A percentile compares a stretch with the other conserved stretches of the same genome.
Conservation (phyloP, 2,329 filamentous ascomycete genomes). For the Colletotrichum siamense region DNA sequence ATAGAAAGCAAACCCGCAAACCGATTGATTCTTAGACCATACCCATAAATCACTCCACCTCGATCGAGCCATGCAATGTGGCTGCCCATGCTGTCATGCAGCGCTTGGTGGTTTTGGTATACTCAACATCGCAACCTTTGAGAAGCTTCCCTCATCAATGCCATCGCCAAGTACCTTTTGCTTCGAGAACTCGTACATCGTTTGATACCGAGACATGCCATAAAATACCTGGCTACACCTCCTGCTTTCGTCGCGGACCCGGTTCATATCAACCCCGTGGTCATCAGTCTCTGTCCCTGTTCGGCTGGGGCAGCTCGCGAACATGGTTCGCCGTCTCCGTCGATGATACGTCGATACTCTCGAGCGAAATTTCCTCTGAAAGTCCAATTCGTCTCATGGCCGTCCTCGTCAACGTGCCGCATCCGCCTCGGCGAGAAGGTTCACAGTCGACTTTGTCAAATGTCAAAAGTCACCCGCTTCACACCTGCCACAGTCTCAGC, state of each 20-base stretch:
- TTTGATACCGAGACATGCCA: rapidly evolving
- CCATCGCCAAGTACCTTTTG: neutral
- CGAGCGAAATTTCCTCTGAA: neutral
- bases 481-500: slow-evolving; percentile 3
- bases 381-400: neutral
- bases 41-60: neutral
- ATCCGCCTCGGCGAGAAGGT: neutral
- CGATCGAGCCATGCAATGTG: neutral
- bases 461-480: slow-evolving; percentile 19
- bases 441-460: neutral
- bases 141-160: neutral
- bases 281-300: neutral
- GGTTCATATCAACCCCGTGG: neutral
- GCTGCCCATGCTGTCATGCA: neutral
- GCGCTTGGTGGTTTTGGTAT: neutral
- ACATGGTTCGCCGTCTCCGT: neutral
- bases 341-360: neutral
- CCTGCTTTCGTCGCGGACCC: neutral
- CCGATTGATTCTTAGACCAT: neutral
- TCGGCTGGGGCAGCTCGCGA: neutral
- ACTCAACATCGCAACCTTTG: neutral
- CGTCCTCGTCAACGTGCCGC: neutral
- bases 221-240: neutral
- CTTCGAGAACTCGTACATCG: neutral
- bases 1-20: neutral